Base-by-base conservation (phyloP, 768 basidiomycete species). In the Collybia sordida region DNA sequence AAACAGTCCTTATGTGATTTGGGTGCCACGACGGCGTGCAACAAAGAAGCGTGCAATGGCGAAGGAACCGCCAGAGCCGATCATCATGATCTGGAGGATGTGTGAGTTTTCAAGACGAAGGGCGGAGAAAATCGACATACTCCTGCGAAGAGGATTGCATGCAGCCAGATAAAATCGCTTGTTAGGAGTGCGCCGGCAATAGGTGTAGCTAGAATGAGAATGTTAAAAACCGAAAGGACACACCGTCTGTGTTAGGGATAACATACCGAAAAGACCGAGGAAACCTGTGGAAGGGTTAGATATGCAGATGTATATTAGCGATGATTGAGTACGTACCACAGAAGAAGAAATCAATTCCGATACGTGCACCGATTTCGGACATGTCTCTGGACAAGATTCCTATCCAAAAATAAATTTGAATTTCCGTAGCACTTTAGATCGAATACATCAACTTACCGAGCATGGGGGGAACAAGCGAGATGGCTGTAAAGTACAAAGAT, bases 1-100 rank as follows among this genome's bases (percentile, higher is more conserved):
- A 54, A 58, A 34, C 51, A n/a, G 52, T 12, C 53, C 39, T 24
- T 41, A 42, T 12, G 27, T n/a, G 27, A 42, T 21, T 21, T 42
- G 41, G 27, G 18, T 42, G 11, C 41, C 41, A 21, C 9, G n/a
- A 21, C 44, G 44, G n/a, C n/a, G 31, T 18, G n/a, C 44, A 4
- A 45, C 23, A n/a, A 34, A 19, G 44, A 11, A 34, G 31, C 44
- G 44, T 19, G 44, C 11, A 1, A 35, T 23, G 4, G 24, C 7
- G 28, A 34, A 21, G 31, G 22, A 34, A 27, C 24, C n/a, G 31
- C 22, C 28, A 7, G 44, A 18, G 17, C 4, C 18, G 18, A 45
- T 14, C 44, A 45, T 21, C 15, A 35, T 45, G 24, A 34, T 35
- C 44, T 45, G 18, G 11, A 8, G n/a, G 19, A 31, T 7, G 9